phyloP scores from a whole-genome alignment of 192 early-diverging fungal species.

The Coemansia sp. region DNA sequence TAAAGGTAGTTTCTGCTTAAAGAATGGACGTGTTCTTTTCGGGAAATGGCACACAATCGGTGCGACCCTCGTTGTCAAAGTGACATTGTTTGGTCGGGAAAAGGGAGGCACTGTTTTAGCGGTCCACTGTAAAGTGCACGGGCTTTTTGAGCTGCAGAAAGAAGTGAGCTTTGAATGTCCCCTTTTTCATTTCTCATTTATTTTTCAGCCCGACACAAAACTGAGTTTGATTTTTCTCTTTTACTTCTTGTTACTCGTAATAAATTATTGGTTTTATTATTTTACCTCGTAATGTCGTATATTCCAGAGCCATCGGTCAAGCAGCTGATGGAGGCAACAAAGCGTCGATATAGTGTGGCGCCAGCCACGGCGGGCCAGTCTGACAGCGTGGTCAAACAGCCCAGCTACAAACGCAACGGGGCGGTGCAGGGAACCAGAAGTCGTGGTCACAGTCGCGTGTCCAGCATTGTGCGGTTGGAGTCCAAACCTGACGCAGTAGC shows the following conservation, averaged over 20 bases:
- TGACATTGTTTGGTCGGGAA: constrained; percentile 4
- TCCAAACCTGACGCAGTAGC: neutral
- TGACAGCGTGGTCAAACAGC: neutral
- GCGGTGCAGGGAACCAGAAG: neutral
- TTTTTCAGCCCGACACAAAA: neutral
- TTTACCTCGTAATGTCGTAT: constrained; percentile 18
- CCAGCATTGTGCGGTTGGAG: constrained; percentile 12
- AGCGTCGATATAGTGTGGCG: neutral
- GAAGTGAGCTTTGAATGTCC: neutral
- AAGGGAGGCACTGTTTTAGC: neutral
- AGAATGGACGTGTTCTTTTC: neutral
- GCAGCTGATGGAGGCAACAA: neutral
- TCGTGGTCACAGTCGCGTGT: constrained; percentile 2
- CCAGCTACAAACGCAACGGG: neutral
- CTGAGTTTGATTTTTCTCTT: constrained; percentile 2
- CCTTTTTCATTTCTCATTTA: neutral
- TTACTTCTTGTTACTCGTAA: constrained; percentile 2
- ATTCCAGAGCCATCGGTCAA: constrained; percentile 21
- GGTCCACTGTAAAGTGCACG: neutral
- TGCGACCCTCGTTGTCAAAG: neutral
- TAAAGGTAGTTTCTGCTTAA: neutral
- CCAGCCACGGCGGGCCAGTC: neutral
- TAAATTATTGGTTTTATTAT: constrained; percentile 3
- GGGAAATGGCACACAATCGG: neutral
- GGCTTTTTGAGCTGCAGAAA: neutral